A percentile compares a stretch with the other conserved stretches of the same genome.
Conservation (phyloP, 1,284 basidiomycete genomes). For the Leucoagaricus sp. region DNA sequence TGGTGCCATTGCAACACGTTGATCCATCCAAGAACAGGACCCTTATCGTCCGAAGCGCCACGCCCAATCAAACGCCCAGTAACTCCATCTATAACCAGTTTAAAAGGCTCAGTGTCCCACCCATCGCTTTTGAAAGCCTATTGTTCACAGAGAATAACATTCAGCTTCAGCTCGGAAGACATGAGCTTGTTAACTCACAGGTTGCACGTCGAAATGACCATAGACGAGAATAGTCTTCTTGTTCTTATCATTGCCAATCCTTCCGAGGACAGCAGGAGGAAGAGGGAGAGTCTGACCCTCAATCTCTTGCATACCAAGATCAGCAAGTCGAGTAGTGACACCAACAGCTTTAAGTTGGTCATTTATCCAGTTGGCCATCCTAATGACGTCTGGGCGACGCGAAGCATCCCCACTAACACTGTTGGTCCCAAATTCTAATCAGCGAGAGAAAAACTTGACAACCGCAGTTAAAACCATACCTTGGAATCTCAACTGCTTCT, state of each 20-base stretch:
- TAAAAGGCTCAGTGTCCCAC: slow-evolving; percentile 93
- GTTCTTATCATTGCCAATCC: slow-evolving; percentile 78
- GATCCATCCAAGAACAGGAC: slow-evolving; percentile 91
- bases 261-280: slow-evolving; percentile 88
- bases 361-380: slow-evolving; percentile 84
- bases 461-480: slow-evolving; percentile 45
- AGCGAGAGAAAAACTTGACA: neutral
- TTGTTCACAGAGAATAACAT: neutral
- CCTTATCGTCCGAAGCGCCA: slow-evolving; percentile 93
- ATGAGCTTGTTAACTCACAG: slow-evolving; percentile 45
- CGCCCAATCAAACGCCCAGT: slow-evolving; percentile 85
- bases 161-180: neutral
- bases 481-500: slow-evolving; percentile 88
- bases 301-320: slow-evolving; percentile 83
- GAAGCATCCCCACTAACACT: slow-evolving; percentile 71
- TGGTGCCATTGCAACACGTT: slow-evolving; percentile 92
- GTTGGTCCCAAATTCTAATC: slow-evolving; percentile 13
- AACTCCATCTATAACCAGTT: slow-evolving; percentile 67
- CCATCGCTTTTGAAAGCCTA: slow-evolving; percentile 80
- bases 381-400: slow-evolving; percentile 75
- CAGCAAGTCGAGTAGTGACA: slow-evolving; percentile 71
- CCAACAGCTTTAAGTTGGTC: slow-evolving; percentile 73
- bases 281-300: slow-evolving; percentile 80
- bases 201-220: slow-evolving; percentile 89
- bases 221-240: slow-evolving; percentile 95